These are phyloP conservation scores for Rubroshorea leprosula DNA, from an alignment of 345 rosid species.

Conservation along the genomic window DNA sequence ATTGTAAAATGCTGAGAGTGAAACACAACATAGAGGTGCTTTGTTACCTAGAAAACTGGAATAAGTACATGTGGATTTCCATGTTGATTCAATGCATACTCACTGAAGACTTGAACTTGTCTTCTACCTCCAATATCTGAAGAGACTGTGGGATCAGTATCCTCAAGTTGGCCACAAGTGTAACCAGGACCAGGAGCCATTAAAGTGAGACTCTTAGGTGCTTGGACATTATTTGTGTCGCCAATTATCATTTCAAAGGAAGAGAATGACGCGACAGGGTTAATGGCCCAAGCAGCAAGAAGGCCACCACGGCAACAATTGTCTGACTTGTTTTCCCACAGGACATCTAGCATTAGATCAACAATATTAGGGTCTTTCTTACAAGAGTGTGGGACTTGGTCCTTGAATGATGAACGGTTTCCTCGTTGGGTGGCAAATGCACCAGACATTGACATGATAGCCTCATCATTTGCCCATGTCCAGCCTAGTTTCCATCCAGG, in stretches of 20 bases:
- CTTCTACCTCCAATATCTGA: slow-evolving; percentile 44
- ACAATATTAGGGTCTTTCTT: slow-evolving; percentile 33
- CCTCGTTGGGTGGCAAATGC: slow-evolving; percentile 54
- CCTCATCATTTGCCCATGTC: slow-evolving; percentile 42
- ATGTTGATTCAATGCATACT: slow-evolving; percentile 26
- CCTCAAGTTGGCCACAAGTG: slow-evolving; percentile 39
- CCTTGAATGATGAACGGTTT: slow-evolving; percentile 32
- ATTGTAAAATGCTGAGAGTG: slow-evolving; percentile 55
- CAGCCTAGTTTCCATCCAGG: slow-evolving; percentile 58
- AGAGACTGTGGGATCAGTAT: slow-evolving; percentile 33
- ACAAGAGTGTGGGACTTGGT: slow-evolving; percentile 40
- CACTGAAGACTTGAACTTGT: slow-evolving; percentile 46
- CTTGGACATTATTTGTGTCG: slow-evolving; percentile 12
- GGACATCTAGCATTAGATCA: slow-evolving; percentile 35
- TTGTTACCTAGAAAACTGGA: slow-evolving; percentile 45
- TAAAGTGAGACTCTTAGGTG: slow-evolving; percentile 44
- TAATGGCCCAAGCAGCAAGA: slow-evolving; percentile 44
- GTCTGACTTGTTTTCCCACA: slow-evolving; percentile 21
- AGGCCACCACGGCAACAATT: slow-evolving; percentile 42
- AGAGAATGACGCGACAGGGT: slow-evolving; percentile 43
- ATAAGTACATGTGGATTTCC: slow-evolving; percentile 60
- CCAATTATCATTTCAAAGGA: slow-evolving; percentile 42
- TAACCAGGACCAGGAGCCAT: slow-evolving; percentile 53
- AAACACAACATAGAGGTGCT: slow-evolving; percentile 44
- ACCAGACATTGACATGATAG: slow-evolving; percentile 44